Base-by-base conservation (phyloP, 1,284 basidiomycete genomes). In the Leccinum subfulvum region DNA sequence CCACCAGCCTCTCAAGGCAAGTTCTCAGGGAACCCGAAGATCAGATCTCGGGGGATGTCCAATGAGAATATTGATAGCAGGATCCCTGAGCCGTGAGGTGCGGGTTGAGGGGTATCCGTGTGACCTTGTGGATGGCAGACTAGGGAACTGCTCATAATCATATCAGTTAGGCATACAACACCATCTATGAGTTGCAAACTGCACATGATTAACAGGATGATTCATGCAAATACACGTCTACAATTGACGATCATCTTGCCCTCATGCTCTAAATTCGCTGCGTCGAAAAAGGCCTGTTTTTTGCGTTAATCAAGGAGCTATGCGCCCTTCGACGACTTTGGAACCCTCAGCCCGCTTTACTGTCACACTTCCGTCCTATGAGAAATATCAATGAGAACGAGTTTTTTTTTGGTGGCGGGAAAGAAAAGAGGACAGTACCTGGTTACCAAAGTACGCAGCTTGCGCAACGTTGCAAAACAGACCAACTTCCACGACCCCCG, bases 401-500 rank as follows among this genome's bases (percentile, higher is more conserved):
- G 37, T 26, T 6, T 2, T 10, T 4, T 16, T 6, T 2, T 6
- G 14, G 16, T 3, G 26, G 23, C 11, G 33, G 6, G 44, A 14
- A 28, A 30, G 33, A 56, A 23, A 54, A 16, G 18, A 49, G 4
- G 16, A 35, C 39, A 81, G 65, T 63, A 92, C 91, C 79, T 89
- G 84, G 71, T 97, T 97, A 18, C 97, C 97, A 79, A 98, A 99
- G 82, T 98, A 99, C 10, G 96, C 96, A 0, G 94, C 95, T 75
- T 91, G 87, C n/a, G 92, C 94, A 84, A 98, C 90, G 60, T 88
- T 81, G 73, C 93, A 95, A 82, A 99, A 99, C 23, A 99, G 78
- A 0, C 97, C 97, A 37, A 98, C 97, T 77, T 99, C 97, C 35
- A 98, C 91, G 11, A 99, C 95, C 62, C 97, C 97, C 1, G 97